Evolutionary conservation across 768 basidiomycete species (phyloP).

Genomic region (Mycena latifolia): DNA sequence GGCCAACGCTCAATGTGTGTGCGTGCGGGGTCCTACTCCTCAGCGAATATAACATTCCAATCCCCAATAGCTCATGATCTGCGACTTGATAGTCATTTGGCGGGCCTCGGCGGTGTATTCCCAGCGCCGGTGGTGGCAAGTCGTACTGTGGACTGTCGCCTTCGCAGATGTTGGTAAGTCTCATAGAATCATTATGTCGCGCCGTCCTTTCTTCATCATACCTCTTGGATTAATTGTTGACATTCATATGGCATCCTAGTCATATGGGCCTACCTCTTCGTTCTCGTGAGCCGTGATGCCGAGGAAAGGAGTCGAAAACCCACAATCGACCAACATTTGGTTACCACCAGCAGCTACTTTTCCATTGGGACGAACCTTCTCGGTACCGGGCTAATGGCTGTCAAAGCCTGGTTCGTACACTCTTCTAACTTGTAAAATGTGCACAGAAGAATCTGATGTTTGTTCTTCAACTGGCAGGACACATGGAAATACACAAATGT

Average conservation of each 20-base stretch:
- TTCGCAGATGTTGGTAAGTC: constrained; percentile 18
- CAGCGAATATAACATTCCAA: not conserved
- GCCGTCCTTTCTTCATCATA: too few relatives aligned
- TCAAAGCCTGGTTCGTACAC: not conserved
- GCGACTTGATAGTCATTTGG: constrained; percentile 29
- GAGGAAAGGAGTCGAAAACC: not conserved
- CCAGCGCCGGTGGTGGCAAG: not conserved
- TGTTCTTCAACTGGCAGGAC: not conserved
- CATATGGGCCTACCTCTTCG: not conserved
- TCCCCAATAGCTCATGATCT: constrained; percentile 22
- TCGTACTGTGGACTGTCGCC: constrained; percentile 3
- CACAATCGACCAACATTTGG: not conserved
- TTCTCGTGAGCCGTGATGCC: not conserved
- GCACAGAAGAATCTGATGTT: not conserved
- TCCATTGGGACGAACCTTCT: not conserved
- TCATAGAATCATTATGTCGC: too few relatives aligned
- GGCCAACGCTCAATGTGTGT: not conserved
- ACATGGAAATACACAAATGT: not conserved
- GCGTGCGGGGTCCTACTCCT: not conserved
- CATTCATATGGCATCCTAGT: too few relatives aligned
- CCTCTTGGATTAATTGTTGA: too few relatives aligned
- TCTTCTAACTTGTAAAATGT: not conserved
- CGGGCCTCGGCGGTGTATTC: constrained; percentile 22
- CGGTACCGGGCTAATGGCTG: not conserved
- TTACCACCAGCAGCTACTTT: not conserved